A percentile compares a stretch with the other conserved stretches of the same genome.
These are phyloP conservation scores for Cercospora zeae-maydis DNA, from an alignment of 2,329 filamentous ascomycete species.

Conservation along the genomic window DNA sequence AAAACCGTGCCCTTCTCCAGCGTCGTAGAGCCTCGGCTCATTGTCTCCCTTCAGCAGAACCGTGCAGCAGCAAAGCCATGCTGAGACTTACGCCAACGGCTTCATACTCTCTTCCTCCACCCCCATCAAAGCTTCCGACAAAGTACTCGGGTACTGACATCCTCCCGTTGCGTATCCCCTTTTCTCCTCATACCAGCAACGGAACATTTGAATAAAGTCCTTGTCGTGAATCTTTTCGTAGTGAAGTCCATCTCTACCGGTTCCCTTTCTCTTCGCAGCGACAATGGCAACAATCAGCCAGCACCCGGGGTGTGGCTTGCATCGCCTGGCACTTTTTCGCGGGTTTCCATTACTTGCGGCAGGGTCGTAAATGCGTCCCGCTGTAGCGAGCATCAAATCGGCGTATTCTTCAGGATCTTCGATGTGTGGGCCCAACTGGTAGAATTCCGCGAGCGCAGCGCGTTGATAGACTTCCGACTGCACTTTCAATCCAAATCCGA, in stretches of 20 bases:
- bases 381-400: neutral
- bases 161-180: neutral
- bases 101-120: neutral
- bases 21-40: no score
- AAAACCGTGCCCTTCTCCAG: no score
- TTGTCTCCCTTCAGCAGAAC: no score
- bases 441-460: neutral
- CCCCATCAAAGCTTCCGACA: neutral
- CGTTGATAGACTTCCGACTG: neutral
- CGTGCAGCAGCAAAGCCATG: no score
- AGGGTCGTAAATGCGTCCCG: neutral
- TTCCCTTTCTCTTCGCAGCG: neutral
- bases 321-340: neutral
- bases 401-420: neutral
- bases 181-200: neutral
- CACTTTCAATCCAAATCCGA: neutral
- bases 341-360: neutral
- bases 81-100: no score
- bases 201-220: neutral
- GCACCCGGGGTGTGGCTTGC: neutral
- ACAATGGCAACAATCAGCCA: neutral
- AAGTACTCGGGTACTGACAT: neutral
- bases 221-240: neutral
- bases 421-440: neutral
- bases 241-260: neutral